Base-by-base conservation (phyloP, 805 yeast genomes). In the Pichia ethanolica region DNA sequence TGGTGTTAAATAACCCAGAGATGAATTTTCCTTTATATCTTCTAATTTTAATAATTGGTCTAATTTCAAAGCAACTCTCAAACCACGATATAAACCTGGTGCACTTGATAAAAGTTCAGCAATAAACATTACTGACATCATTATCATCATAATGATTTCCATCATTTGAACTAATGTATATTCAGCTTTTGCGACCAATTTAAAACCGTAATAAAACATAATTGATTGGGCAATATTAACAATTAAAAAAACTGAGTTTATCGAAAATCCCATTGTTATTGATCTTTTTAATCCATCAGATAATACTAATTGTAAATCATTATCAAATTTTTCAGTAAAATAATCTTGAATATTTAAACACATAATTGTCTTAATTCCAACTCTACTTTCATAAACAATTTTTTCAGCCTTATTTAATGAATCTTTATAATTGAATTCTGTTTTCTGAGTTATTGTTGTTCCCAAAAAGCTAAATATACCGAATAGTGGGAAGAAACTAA, bases 61-160 rank as follows among this genome's bases (percentile, higher is more conserved):
- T 1, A 84, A 65, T 54, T 73, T 70, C 27, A 77, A 72, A 0
- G 83, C 88, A 9, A 87, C 88, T 57, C 90, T 69, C 59, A 87
- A 83, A 0, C 96, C 96, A 51, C 89, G 77, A 25, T 84, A 77
- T 4, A 89, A 74, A 52, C 83, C 86, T 0, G 98, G 96, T n/a
- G 90, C 68, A 50, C 82, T 80, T 13, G 73, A 65, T 39, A 89
- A 67, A 28, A 86, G 59, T 25, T 74, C 69, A 5, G 82, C 74
- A 14, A 91, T 78, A 12, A 81, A 78, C 45, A 82, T 73, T 33
- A 88, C 69, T 0, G 96, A 81, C 61, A 91, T 88, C 1, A 89
- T 68, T 27, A 91, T 67, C 52, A 93, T 63, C 0, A 90, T 75
- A 47, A 87, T 75, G 0, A 90, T 86, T 57, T 80, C 78, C 69